These are phyloP conservation scores for Cyclaneusma minus DNA, from an alignment of 2,329 filamentous ascomycete genomes.

Conservation along the genomic window DNA sequence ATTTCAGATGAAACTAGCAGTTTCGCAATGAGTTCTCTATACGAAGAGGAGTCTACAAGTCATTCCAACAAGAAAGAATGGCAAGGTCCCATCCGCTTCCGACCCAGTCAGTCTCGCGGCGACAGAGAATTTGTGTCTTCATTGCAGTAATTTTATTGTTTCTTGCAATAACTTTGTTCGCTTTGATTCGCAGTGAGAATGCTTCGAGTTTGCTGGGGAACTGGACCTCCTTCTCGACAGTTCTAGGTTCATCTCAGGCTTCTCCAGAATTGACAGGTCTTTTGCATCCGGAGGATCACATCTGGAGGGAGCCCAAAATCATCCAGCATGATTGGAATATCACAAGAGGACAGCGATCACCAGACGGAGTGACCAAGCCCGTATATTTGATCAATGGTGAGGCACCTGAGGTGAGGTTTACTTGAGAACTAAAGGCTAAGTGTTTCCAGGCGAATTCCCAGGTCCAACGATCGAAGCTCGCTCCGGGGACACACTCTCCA, in stretches of 20 bases:
- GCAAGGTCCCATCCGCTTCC: no score
- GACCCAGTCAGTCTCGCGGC: no score
- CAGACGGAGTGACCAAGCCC: conserved; percentile 33
- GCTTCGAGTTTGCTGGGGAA: no score
- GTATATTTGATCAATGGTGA: conserved; percentile 32
- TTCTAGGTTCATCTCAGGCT: conserved; percentile 5
- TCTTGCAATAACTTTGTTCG: no score
- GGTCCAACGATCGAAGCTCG: conserved; percentile 32
- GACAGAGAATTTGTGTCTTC: no score
- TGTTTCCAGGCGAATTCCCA: conserved; percentile 24
- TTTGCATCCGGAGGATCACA: conserved; percentile 28
- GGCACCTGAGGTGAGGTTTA: conserved; percentile 1
- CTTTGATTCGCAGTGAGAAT: no score
- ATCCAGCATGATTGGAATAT: conserved; percentile 25
- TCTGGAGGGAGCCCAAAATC: conserved; percentile 19
- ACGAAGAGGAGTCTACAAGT: no score
- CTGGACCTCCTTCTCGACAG: conserved; percentile 1
- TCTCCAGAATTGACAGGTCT: conserved; percentile 1
- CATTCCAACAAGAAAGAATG: no score
- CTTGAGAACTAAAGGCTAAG: not conserved
- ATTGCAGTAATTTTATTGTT: no score
- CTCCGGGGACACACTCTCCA: conserved; percentile 26
- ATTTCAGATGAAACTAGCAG: no score
- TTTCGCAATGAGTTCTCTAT: no score
- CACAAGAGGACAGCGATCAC: conserved; percentile 21